Conservation (phyloP, 2,329 filamentous ascomycete genomes). For the Penicillium psychrosexuale region DNA sequence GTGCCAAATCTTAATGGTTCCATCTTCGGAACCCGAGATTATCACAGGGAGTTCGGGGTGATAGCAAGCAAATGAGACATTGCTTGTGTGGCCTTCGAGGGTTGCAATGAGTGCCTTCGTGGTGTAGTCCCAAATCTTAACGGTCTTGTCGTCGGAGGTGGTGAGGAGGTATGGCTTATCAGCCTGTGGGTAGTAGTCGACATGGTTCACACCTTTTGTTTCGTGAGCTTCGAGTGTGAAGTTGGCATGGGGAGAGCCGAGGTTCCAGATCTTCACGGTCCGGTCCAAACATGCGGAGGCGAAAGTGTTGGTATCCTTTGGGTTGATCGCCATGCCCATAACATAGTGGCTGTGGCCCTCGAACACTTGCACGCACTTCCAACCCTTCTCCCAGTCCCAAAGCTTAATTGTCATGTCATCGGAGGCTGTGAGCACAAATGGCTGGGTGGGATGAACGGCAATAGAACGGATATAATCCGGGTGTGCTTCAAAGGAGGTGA, state of each 20-base stretch:
- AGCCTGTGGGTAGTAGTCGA: constrained; percentile 75
- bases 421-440: constrained; percentile 91
- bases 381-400: constrained; percentile 98
- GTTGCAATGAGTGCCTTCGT: constrained; percentile 97
- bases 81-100: constrained; percentile 93
- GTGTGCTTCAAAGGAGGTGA: constrained; percentile 93
- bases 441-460: constrained; percentile 89
- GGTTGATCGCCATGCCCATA: constrained; percentile 95
- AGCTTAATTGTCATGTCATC: constrained; percentile 99
- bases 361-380: constrained; percentile 97
- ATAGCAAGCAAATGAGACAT: constrained; percentile 97
- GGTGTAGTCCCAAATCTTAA: constrained; percentile 99
- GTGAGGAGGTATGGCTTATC: constrained; percentile 86
- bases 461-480: constrained; percentile 98
- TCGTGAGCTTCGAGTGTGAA: constrained; percentile 97
- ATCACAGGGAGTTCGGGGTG: constrained; percentile 96
- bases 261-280: constrained; percentile 96
- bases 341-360: constrained; percentile 96
- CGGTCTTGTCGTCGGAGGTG: constrained; percentile 91
- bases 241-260: constrained; percentile 90
- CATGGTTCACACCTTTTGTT: constrained; percentile 95
- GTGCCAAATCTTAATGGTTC: constrained; percentile 97
- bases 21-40: constrained; percentile 95
- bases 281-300: constrained; percentile 93
- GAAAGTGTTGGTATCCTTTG: constrained; percentile 91